Evolutionary conservation across 2,329 filamentous ascomycete species (phyloP), one percentile per base, ranked within the genome.

Genomic region (Fusarium keratoplasticum): DNA sequence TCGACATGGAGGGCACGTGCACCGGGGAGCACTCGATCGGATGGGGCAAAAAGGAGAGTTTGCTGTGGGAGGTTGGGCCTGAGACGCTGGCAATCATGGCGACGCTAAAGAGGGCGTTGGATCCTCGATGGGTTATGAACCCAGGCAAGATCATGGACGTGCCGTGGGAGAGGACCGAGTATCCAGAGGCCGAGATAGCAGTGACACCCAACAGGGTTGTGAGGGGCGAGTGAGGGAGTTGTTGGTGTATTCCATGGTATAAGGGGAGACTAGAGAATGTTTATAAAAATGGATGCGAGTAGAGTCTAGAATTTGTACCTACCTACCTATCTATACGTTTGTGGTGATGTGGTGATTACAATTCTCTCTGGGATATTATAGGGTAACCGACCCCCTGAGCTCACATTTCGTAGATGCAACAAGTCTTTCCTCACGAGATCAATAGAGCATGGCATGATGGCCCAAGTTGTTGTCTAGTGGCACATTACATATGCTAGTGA

Each of bases 1-100:
- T 98, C 27, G 94, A 96, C 74, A 98, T 98, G 95, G 95, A 98
- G 69, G 95, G 95, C 2, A 97, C 95, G 7, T 96, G 94, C 81
- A 97, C 95, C 1, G 95, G 95, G 31, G 95, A 97, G 82, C 95
- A 97, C 81, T 93, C 93, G 1, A 89, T 97, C 70, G 95, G 95
- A 25, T 90, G 96, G 82, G 94, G 94, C 18, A 97, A 97, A 84
- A 97, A 97, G 84, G 90, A 91, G 66, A 93, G 91, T 10, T 86
- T 98, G 55, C 82, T 94, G 33, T 91, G 92, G 80, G 95, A 98
- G 82, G 89, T 98, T 20, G 95, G 95, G 0, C 84, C 89, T 3
- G 94, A 94, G 66, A 97, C 95, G 0, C 87, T 98, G 68, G 91
- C 89, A 20, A 92, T 97, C 25, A 98, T 98, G 95, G 92, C 90